These are phyloP conservation scores for Phragmites australis DNA, from an alignment of 176 grass and related monocot species.

Conservation along the genomic window DNA sequence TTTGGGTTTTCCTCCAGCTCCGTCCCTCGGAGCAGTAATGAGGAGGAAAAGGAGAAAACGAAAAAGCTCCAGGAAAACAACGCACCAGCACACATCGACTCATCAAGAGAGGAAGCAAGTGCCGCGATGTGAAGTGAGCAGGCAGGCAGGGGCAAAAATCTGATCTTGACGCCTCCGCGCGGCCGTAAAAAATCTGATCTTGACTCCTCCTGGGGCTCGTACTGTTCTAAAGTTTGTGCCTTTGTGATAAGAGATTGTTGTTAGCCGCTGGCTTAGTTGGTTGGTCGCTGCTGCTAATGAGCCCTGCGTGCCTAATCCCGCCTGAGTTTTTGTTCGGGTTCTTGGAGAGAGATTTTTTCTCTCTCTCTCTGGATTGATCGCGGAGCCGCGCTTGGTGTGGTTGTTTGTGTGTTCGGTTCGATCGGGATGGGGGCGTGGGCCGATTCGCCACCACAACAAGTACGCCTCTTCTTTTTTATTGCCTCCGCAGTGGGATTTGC, in stretches of 20 bases:
- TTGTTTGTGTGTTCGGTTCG: slow-evolving; percentile 26
- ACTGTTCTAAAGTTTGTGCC: slow-evolving; percentile 48
- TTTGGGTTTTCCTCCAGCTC: not conserved
- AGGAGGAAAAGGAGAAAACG: slow-evolving; percentile 53
- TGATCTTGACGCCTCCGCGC: too few relatives aligned
- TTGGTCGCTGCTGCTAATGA: slow-evolving; percentile 20
- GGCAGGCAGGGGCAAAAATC: slow-evolving; percentile 23
- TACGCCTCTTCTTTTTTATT: slow-evolving; percentile 51
- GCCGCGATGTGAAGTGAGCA: slow-evolving; percentile 15
- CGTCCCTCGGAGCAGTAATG: slow-evolving; percentile 39
- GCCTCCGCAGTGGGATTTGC: slow-evolving; percentile 54
- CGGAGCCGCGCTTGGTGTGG: slow-evolving; percentile 17
- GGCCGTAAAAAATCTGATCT: slow-evolving; percentile 64
- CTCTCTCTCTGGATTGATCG: slow-evolving; percentile 25
- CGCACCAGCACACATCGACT: slow-evolving; percentile 27
- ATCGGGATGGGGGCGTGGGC: slow-evolving; percentile 51
- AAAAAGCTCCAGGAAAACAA: slow-evolving; percentile 61
- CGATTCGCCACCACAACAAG: slow-evolving; percentile 49
- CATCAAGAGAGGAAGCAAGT: slow-evolving; percentile 8
- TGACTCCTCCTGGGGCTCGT: slow-evolving; percentile 1
- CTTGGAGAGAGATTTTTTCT: slow-evolving; percentile 27
- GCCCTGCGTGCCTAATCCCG: slow-evolving; percentile 29
- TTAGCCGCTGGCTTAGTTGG: not conserved
- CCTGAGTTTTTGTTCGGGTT: slow-evolving; percentile 17
- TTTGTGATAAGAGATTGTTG: slow-evolving; percentile 17